Percentiles rank a stretch among this genome's conserved stretches.
These are phyloP conservation scores for Aspergillus sparsus DNA, from an alignment of 495 filamentous ascomycete genomes.

Conservation along the genomic window DNA sequence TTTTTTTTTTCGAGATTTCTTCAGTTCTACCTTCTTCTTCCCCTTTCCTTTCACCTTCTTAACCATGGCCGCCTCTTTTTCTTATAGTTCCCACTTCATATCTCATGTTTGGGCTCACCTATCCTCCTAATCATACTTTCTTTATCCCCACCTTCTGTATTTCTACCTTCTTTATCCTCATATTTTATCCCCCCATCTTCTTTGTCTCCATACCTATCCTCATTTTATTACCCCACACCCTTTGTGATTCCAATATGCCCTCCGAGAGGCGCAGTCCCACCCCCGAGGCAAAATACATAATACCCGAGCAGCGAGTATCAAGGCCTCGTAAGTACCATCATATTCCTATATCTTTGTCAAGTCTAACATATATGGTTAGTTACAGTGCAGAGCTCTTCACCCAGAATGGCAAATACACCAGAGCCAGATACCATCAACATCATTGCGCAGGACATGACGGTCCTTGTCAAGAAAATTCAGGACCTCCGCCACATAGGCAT, in stretches of 20 bases:
- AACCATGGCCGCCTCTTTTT: too few species aligned
- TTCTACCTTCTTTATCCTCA: neutral
- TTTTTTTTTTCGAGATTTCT: neutral
- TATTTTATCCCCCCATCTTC: neutral
- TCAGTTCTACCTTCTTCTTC: neutral
- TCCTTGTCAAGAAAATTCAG: slow-evolving; percentile 49
- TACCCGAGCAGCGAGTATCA: neutral
- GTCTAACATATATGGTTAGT: slow-evolving; percentile 7
- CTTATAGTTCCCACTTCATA: too few species aligned
- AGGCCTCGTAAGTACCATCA: slow-evolving; percentile 3
- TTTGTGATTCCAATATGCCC: neutral
- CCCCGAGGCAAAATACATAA: slow-evolving; percentile 3
- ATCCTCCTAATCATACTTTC: too few species aligned
- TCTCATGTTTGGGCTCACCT: too few species aligned
- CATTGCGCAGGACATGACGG: slow-evolving; percentile 42
- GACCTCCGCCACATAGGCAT: slow-evolving; percentile 50
- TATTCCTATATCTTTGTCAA: neutral
- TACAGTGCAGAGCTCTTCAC: neutral
- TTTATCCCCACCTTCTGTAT: too few species aligned
- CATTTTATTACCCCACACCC: neutral
- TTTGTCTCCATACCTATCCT: neutral
- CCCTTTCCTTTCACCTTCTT: too few species aligned
- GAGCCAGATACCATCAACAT: slow-evolving; percentile 29
- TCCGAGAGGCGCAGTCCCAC: neutral
- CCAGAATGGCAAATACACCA: slow-evolving; percentile 11